A percentile compares a stretch with the other conserved stretches of the same genome.
Evolutionary conservation across 768 basidiomycete genomes (phyloP).

Genomic region (Hydnomerulius pinastri): DNA sequence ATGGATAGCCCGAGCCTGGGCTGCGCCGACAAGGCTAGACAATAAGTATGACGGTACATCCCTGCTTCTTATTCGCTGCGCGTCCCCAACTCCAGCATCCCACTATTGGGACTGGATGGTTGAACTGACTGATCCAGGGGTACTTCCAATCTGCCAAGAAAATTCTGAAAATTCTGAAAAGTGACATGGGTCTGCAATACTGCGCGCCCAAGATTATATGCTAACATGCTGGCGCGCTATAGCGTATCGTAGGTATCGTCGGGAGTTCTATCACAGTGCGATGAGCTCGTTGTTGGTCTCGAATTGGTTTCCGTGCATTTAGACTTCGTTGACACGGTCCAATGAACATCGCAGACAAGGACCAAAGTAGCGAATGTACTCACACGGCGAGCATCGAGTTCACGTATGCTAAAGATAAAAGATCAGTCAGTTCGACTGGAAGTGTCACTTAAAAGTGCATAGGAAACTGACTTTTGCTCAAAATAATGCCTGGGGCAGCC

Average conservation of each 20-base stretch:
- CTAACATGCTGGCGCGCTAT: too few relatives aligned
- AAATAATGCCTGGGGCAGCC: constrained; percentile 8
- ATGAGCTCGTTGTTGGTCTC: constrained; percentile 7
- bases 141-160: too few relatives aligned
- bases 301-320: constrained; percentile 19
- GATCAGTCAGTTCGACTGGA: not conserved
- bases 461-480: constrained; percentile 14
- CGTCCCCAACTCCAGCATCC: too few relatives aligned
- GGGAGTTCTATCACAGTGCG: constrained; percentile 15
- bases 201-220: too few relatives aligned
- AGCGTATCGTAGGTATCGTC: constrained; percentile 17
- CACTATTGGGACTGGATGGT: too few relatives aligned
- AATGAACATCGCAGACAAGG: not conserved
- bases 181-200: too few relatives aligned
- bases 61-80: too few relatives aligned
- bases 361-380: not conserved
- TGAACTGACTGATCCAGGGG: too few relatives aligned
- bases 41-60: too few relatives aligned
- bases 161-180: too few relatives aligned
- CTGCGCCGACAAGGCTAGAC: too few relatives aligned
- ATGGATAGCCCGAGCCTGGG: too few relatives aligned
- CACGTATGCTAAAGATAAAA: constrained; percentile 15
- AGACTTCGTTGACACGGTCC: constrained; percentile 2
- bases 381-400: constrained; percentile 25
- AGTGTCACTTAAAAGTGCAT: not conserved